Evolutionary conservation across 495 filamentous ascomycete species (phyloP).

Genomic region (Penicillium atrosanguineum): DNA sequence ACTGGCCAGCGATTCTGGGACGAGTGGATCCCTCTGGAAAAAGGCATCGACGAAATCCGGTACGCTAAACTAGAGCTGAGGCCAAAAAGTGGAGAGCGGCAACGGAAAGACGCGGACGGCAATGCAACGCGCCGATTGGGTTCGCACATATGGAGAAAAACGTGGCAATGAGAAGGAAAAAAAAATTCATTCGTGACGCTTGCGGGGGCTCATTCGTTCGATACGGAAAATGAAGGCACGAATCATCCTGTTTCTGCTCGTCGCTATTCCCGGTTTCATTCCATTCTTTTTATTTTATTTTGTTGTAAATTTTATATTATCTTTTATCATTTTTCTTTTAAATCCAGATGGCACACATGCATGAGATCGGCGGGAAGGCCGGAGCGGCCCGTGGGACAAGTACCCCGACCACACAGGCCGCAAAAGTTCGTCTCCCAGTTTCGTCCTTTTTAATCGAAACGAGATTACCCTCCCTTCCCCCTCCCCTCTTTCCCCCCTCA

Average conservation of each 20-base stretch:
- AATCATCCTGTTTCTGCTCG: background rate
- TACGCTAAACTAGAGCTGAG: constrained; percentile 18
- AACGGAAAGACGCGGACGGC: constrained; percentile 43
- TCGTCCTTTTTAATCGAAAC: background rate
- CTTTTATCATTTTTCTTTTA: constrained; percentile 1
- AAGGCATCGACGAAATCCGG: constrained; percentile 4
- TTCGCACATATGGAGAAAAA: constrained; percentile 27
- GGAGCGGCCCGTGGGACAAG: constrained; percentile 47
- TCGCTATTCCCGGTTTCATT: background rate
- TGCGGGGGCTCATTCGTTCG: background rate
- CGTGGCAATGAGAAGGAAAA: constrained; percentile 28
- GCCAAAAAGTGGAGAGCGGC: constrained; percentile 28
- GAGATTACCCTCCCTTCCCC: background rate
- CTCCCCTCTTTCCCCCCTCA: too few species aligned
- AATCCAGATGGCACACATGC: constrained; percentile 36
- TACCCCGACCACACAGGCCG: constrained; percentile 23
- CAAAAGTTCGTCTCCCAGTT: constrained; percentile 13
- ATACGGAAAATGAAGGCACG: background rate
- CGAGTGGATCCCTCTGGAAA: constrained; percentile 16
- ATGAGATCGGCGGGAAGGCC: constrained; percentile 49
- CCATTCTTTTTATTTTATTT: background rate
- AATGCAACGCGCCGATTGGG: constrained; percentile 41
- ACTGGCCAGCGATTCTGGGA: constrained; percentile 26
- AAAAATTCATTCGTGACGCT: background rate
- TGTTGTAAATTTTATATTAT: background rate